phyloP scores from a whole-genome alignment of 192 early-diverging fungal genomes.

The Backusella parvicylindrica region DNA sequence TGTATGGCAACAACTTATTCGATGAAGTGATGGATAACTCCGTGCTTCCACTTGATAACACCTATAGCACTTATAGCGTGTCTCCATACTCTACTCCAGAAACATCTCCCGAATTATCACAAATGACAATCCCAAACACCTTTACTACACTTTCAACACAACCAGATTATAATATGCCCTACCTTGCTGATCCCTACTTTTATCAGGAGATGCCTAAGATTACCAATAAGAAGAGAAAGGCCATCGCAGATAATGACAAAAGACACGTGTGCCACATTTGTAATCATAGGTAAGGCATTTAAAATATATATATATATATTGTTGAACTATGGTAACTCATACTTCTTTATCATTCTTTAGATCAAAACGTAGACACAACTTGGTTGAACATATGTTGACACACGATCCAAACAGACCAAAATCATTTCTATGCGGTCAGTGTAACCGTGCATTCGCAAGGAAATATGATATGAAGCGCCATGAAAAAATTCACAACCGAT shows the following conservation, averaged over 20 bases:
- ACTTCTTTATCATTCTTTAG: not conserved
- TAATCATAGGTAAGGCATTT: conserved; percentile 8
- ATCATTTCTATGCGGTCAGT: conserved; percentile 7
- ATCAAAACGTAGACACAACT: conserved; percentile 19
- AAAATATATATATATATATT: not conserved
- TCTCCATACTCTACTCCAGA: conserved; percentile 2
- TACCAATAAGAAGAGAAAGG: not conserved
- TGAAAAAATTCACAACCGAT: conserved; percentile 22
- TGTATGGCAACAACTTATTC: not conserved
- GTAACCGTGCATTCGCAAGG: conserved; percentile 12
- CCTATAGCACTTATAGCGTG: not conserved
- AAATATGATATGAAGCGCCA: conserved; percentile 25
- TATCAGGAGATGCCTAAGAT: not conserved
- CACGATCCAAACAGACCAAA: conserved; percentile 18
- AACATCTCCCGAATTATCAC: conserved; percentile 1
- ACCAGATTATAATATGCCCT: conserved; percentile 1
- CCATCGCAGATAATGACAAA: not conserved
- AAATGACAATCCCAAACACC: not conserved
- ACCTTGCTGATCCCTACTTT: not conserved
- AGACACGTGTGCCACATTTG: conserved; percentile 10
- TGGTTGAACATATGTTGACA: conserved; percentile 21
- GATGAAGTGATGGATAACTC: not conserved
- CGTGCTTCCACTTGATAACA: not conserved
- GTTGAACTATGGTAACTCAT: not conserved
- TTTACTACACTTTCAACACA: not conserved